phyloP scores from a whole-genome alignment of 2,329 filamentous ascomycete species.

The Albifimbria verrucaria region DNA sequence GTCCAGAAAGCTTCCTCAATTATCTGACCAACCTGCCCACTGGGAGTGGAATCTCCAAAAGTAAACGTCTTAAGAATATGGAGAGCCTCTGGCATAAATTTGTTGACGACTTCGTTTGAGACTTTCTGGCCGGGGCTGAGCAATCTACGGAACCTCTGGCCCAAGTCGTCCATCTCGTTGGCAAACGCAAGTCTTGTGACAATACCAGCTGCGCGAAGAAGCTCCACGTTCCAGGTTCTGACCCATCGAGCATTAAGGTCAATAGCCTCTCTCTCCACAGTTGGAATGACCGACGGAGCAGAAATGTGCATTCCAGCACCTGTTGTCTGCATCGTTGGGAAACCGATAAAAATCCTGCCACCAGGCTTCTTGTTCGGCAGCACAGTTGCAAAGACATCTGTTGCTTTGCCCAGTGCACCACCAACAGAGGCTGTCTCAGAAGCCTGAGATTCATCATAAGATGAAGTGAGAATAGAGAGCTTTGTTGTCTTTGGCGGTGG shows the following conservation, averaged over 20 bases:
- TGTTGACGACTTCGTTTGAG: conserved; percentile 59
- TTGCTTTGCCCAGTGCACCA: conserved; percentile 50
- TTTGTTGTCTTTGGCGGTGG: conserved; percentile 85
- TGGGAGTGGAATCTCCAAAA: conserved; percentile 87
- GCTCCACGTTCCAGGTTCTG: conserved; percentile 90
- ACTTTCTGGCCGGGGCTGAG: conserved; percentile 48
- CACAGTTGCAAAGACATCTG: conserved; percentile 86
- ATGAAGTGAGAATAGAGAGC: conserved; percentile 84
- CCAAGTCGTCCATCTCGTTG: conserved; percentile 79
- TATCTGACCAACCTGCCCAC: conserved; percentile 74
- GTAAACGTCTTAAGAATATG: conserved; percentile 86
- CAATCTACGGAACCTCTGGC: conserved; percentile 51
- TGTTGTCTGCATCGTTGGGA: conserved; percentile 95
- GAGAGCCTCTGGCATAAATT: conserved; percentile 72
- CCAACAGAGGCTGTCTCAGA: conserved; percentile 50
- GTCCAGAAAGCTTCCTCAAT: conserved; percentile 98
- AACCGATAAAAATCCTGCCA: conserved; percentile 93
- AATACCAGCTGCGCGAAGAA: conserved; percentile 87
- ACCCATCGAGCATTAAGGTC: conserved; percentile 96
- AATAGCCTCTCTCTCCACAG: conserved; percentile 93
- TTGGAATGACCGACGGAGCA: conserved; percentile 93
- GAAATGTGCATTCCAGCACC: conserved; percentile 92
- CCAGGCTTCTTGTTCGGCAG: conserved; percentile 77
- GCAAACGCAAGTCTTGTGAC: conserved; percentile 84
- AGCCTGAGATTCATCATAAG: conserved; percentile 75